Base-by-base conservation (phyloP, 208 protist species). In the Acanthamoeba lenticulata region DNA sequence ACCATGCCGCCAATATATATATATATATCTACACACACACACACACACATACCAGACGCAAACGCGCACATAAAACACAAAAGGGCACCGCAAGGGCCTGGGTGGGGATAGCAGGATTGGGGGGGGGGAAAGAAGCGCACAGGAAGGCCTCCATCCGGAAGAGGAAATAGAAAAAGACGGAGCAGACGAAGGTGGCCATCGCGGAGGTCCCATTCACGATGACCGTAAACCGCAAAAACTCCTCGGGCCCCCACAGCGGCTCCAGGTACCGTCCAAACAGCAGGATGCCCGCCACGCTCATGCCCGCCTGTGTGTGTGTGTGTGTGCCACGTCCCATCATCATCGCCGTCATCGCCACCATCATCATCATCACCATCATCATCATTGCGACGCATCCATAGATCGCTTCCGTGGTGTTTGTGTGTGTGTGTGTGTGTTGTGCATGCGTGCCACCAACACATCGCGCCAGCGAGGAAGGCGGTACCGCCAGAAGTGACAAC, bases 381-480 rank as follows among this genome's bases (percentile, higher is more conserved):
- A n/a, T n/a, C n/a, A n/a, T n/a, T n/a, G n/a, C n/a, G n/a, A n/a
- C n/a, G n/a, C n/a, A n/a, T n/a, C n/a, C n/a, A n/a, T n/a, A n/a
- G n/a, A n/a, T n/a, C n/a, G n/a, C n/a, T n/a, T n/a, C n/a, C n/a
- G n/a, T n/a, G n/a, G 24, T 83, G 72, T 83, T 6, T 83, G 72
- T 83, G 67, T 79, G 67, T 79, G 67, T 32, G 67, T n/a, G 67
- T n/a, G 67, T n/a, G 67, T n/a, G 67, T 24, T n/a, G n/a, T n/a
- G n/a, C n/a, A n/a, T n/a, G n/a, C n/a, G n/a, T n/a, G n/a, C n/a
- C n/a, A n/a, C n/a, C n/a, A n/a, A n/a, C n/a, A n/a, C n/a, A n/a
- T n/a, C n/a, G n/a, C n/a, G 62, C 9, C 2, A 27, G 62, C 2
- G n/a, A 27, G 4, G 32, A n/a, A 27, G n/a, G 32, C 2, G 13